Evolutionary conservation across 2,329 filamentous ascomycete species (phyloP).

Genomic region (Nothophaeocryptopus gaeumannii): DNA sequence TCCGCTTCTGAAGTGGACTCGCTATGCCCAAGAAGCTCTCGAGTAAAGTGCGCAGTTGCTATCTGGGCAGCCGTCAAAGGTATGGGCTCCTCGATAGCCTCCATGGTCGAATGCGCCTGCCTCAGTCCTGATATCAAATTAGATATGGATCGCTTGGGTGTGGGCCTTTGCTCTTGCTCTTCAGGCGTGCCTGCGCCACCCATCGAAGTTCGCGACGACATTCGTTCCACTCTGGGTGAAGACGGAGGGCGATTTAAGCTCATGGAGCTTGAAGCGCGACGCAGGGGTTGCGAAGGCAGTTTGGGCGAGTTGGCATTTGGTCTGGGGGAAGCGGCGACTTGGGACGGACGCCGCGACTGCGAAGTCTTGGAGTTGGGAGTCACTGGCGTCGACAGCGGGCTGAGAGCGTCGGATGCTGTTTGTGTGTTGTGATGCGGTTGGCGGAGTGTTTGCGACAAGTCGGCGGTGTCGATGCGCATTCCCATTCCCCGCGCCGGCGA

Average conservation of each 20-base stretch:
- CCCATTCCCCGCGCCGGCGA: not conserved
- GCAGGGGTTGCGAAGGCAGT: slow-evolving; percentile 14
- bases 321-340: slow-evolving; percentile 11
- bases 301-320: slow-evolving; percentile 15
- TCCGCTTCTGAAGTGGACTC: slow-evolving; percentile 47
- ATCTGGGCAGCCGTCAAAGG: slow-evolving; percentile 31
- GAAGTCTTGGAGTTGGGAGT: slow-evolving; percentile 19
- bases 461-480: slow-evolving; percentile 4
- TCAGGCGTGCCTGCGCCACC: slow-evolving; percentile 18
- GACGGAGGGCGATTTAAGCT: slow-evolving; percentile 18
- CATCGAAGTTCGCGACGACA: slow-evolving; percentile 29
- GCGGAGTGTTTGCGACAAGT: slow-evolving; percentile 12
- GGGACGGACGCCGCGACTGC: slow-evolving; percentile 17
- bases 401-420: slow-evolving; percentile 10
- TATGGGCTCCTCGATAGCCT: slow-evolving; percentile 33
- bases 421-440: slow-evolving; percentile 5
- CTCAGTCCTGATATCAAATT: slow-evolving; percentile 34
- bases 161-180: slow-evolving; percentile 26
- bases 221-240: slow-evolving; percentile 22
- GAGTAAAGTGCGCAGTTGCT: slow-evolving; percentile 59
- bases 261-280: slow-evolving; percentile 31
- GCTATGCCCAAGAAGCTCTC: slow-evolving; percentile 66
- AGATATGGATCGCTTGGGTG: slow-evolving; percentile 35
- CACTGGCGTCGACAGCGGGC: slow-evolving; percentile 14
- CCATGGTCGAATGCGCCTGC: slow-evolving; percentile 35